A percentile compares a stretch with the other conserved stretches of the same genome.
Conservation (phyloP, 2,329 filamentous ascomycete species). For the Orbilia quercus region DNA sequence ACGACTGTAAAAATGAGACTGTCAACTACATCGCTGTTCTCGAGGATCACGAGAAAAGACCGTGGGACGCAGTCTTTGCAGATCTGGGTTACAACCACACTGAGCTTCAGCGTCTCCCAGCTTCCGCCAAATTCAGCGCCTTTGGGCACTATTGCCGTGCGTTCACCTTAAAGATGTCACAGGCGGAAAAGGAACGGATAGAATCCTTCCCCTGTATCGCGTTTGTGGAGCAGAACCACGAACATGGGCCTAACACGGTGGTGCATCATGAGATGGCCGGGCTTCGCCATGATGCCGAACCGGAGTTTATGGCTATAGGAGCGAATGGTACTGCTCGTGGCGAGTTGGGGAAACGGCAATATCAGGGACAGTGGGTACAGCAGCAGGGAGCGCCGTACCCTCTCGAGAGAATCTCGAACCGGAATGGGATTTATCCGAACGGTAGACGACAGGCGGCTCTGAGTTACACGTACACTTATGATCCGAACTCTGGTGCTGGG, state of each 20-base stretch:
- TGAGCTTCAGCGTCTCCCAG: slow-evolving; percentile 6
- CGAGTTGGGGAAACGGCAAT: not conserved
- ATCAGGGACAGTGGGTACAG: slow-evolving; percentile 3
- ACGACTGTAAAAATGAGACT: slow-evolving; percentile 3
- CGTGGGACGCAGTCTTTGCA: slow-evolving; percentile 54
- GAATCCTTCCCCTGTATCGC: not conserved
- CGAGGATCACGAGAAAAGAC: slow-evolving; percentile 55
- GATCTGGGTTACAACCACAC: slow-evolving; percentile 54
- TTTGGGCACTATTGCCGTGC: slow-evolving; percentile 49
- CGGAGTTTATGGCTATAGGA: no score
- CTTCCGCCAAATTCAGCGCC: slow-evolving; percentile 15
- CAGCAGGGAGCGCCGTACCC: slow-evolving; percentile 58
- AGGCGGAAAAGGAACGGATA: not conserved
- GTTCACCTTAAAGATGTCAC: slow-evolving; percentile 54
- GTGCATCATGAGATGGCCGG: not conserved
- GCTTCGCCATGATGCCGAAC: no score
- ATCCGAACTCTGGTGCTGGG: slow-evolving; percentile 61
- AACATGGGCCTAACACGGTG: not conserved
- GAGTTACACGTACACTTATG: slow-evolving; percentile 63
- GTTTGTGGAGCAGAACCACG: not conserved
- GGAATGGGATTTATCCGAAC: slow-evolving; percentile 58
- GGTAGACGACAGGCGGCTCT: slow-evolving; percentile 59
- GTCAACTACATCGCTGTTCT: slow-evolving; percentile 56
- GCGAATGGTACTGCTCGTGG: no score
- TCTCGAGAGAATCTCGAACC: slow-evolving; percentile 61